Base-by-base conservation (phyloP, 148 eudicot genomes). In the Arctostaphylos glauca region DNA sequence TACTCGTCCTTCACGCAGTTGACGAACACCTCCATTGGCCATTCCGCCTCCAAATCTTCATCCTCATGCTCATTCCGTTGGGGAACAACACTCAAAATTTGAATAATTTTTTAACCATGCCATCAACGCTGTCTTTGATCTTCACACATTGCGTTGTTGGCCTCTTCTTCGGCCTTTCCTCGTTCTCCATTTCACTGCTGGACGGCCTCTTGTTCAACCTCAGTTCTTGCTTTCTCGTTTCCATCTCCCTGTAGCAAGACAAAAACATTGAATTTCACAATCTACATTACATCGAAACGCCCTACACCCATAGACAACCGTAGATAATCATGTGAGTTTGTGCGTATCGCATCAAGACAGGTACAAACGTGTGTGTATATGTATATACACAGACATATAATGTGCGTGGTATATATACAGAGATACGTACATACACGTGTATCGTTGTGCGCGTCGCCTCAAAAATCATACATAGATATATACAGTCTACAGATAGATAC, bases 41-140 rank as follows among this genome's bases (percentile, higher is more conserved):
- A 84, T 6, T 84, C 82, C 52, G 38, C 21, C 0, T 49, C 74
- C 50, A 59, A 41, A 90, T 23, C 67, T 60, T 84, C 2, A 88
- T 4, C 70, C 74, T 86, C 18, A 88, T 18, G 21, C 80, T 79
- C 41, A n/a, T 67, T 1, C 86, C 87, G 60, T 88, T 86, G 0
- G 92, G 90, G 46, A 86, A 38, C 44, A 90, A 71, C 13, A 90
- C 80, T 5, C 85, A 82, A 38, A 90, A 87, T 41, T 81, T 79
- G 68, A 74, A 90, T 0, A 83, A 41, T 46, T 62, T 85, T 0
- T 49, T 47, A 0, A 38, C 77, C 4, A 55, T 68, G 10, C 12
- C 21, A 5, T 4, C 70, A 25, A 7, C 64, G 21, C 25, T 76
- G n/a, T 83, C 70, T 12, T 67, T 73, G 4, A 52, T 72, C n/a